Evolutionary conservation across 2,329 filamentous ascomycete genomes (phyloP).

Genomic region (Claviceps humidiphila): DNA sequence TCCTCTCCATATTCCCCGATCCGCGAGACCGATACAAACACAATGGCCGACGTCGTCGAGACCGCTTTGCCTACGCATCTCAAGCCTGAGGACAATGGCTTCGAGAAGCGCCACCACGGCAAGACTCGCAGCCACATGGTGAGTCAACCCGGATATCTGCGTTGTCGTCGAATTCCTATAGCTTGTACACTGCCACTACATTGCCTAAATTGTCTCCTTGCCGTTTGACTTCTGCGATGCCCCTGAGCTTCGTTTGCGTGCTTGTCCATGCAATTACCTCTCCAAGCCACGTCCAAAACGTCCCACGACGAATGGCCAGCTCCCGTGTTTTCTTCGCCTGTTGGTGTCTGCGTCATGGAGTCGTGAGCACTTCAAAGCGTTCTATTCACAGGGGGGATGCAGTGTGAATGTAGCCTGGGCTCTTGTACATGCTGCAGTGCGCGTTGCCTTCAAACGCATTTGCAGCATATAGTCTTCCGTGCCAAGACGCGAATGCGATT

Average conservation of each 20-base stretch:
- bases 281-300: not conserved
- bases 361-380: too few species aligned
- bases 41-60: conserved; percentile 59
- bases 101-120: conserved; percentile 60
- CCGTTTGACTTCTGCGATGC: not conserved
- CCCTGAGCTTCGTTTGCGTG: not conserved
- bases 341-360: not conserved
- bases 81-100: conserved; percentile 46
- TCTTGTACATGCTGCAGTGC: not conserved
- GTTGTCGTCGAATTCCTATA: not conserved
- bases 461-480: not conserved
- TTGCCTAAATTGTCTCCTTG: not conserved
- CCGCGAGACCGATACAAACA: conserved; percentile 13
- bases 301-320: not conserved
- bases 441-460: not conserved
- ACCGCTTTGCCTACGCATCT: conserved; percentile 75
- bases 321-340: not conserved
- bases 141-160: conserved; percentile 28
- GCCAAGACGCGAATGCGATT: not conserved
- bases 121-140: conserved; percentile 81
- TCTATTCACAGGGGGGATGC: too few species aligned
- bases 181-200: not conserved
- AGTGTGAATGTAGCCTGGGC: not conserved
- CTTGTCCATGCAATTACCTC: not conserved
- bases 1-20: not conserved